Evolutionary conservation across 2,329 filamentous ascomycete species (phyloP), one percentile per base, ranked within the genome.

Genomic region (Knufia petricola): DNA sequence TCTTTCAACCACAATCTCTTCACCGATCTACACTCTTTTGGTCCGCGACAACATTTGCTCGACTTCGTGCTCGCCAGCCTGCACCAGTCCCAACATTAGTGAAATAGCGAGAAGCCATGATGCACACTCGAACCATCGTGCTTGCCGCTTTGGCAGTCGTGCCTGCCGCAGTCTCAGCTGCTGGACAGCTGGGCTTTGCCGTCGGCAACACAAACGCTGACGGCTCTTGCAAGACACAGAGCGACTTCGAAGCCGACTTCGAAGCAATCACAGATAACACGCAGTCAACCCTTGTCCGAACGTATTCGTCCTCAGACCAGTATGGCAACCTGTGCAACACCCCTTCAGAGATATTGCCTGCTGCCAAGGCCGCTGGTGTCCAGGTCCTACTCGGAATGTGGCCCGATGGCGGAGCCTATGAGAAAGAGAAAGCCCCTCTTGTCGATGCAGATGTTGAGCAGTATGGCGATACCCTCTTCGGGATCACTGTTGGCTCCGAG

Each of bases 311-410:
- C 15, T 75, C 70, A 46, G 79, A 85, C 49, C 40, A 43, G 36
- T 56, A 30, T 44, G 59, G 55, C 37, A 57, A 58, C 40, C 38
- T 52, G 28, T 86, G 83, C 66, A 71, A 84, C 54, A 76, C 74
- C 38, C 77, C 81, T 4, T 68, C 76, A 62, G 66, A 77, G 52
- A 77, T 84, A 48, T 64, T 85, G 23, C 80, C 81, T 3, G 81
- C 81, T 30, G 82, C 82, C 1, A 78, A 81, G 68, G 63, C 63
- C 39, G 79, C 80, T 64, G 75, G 72, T 15, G 81, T 84, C 66
- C 69, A 83, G 66, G 80, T 85, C 53, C 69, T 85, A n/a, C 66
- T 85, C 34, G 82, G 81, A 52, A 77, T 85, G 60, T 86, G 82
- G 82, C 75, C 79, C 32, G 81, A 84, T 59, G 73, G 79, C n/a